Base-by-base conservation (phyloP, 306 rosid genomes). In the Malus asiatica region DNA sequence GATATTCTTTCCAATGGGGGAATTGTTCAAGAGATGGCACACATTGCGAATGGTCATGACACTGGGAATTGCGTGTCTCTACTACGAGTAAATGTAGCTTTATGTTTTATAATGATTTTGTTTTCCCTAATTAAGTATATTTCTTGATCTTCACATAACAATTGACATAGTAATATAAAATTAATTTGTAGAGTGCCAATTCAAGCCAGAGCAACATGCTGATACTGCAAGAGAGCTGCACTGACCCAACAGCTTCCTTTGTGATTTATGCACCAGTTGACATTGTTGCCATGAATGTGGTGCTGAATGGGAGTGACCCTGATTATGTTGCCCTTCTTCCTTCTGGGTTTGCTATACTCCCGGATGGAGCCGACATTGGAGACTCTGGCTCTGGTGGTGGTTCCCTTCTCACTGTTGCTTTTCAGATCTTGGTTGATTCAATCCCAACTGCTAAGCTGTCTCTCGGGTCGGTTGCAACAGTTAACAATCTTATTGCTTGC, bases 191-290 rank as follows among this genome's bases (percentile, higher is more conserved):
- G 99, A 96, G 99, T 80, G 93, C 90, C 0, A 96, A 92, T 85
- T 92, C 99, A 66, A 96, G 98, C 89, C 98, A 96, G 80, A 96
- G 96, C 90, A 93, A 93, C 91, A 96, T 90, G 98, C 78, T 96
- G 75, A 90, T 92, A 58, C 58, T 96, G 4, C 99, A 96, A 89
- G 99, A 96, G 88, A 89, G 99, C 73, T 84, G 93, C 90, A 89
- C 89, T 0, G 98, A 96, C 74, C 75, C 87, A 66, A 93, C 96
- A 0, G 98, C 90, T 1, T 87, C 96, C 1, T 96, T 89, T 73
- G 98, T 96, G 1, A 89, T 96, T 2, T 96, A 92, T 72, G 98
- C 99, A 6, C 99, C 99, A 0, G 98, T 96, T 0, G 99, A 96
- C 52, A 88, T 90, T 2, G 98, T 84, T 2, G 96, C 98, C 0